These are phyloP conservation scores for Emergomyces pasteurianus DNA, from an alignment of 2,329 filamentous ascomycete species.

Conservation along the genomic window DNA sequence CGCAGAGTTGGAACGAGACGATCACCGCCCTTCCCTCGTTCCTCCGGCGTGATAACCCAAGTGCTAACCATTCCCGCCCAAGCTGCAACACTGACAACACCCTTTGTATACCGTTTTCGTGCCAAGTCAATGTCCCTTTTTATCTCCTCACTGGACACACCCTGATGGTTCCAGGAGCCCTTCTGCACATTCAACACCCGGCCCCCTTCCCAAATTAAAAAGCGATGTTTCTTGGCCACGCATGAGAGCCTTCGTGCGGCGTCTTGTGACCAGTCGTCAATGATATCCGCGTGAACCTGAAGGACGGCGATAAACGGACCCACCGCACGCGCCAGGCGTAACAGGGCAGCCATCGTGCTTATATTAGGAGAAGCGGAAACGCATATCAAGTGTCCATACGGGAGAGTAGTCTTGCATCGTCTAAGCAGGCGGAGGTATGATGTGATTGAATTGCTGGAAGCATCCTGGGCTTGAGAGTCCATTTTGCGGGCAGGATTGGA, in stretches of 20 bases:
- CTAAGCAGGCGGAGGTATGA: constrained; percentile 26
- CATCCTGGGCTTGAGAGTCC: constrained; percentile 2
- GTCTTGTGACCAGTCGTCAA: constrained; percentile 48
- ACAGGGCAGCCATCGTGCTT: constrained; percentile 42
- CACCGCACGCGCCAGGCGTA: constrained; percentile 45
- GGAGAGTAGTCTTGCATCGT: constrained; percentile 24
- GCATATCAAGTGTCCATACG: constrained; percentile 27
- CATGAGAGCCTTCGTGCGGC: constrained; percentile 33
- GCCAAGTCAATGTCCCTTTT: constrained; percentile 24
- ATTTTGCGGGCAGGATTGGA: constrained; percentile 1
- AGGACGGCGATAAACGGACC: constrained; percentile 50
- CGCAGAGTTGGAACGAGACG: constrained; percentile 32
- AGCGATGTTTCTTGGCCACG: constrained; percentile 25
- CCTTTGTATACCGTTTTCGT: constrained; percentile 29
- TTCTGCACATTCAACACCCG: constrained; percentile 27
- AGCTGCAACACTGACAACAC: constrained; percentile 24
- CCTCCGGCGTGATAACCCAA: constrained; percentile 26
- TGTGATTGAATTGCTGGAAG: constrained; percentile 22
- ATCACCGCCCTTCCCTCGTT: constrained; percentile 28
- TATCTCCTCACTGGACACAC: constrained; percentile 19
- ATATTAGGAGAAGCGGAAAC: constrained; percentile 46
- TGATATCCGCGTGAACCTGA: constrained; percentile 51
- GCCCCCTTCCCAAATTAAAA: constrained; percentile 32
- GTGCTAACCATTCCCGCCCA: constrained; percentile 30
- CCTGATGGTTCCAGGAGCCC: constrained; percentile 20